phyloP scores from a whole-genome alignment of 305 asterid genomes.

The Plantago rigida region DNA sequence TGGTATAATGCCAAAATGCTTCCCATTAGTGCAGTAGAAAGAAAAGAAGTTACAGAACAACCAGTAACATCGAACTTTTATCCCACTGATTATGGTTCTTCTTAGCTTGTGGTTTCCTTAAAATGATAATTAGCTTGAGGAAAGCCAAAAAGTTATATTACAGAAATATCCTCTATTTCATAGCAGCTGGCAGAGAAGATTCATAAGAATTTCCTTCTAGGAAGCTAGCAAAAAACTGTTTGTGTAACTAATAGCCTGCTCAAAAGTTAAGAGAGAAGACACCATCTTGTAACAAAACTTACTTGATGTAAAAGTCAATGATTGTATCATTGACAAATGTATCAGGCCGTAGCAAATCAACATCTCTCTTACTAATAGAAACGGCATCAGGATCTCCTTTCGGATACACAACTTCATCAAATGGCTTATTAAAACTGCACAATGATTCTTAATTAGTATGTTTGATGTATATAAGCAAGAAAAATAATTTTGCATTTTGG shows the following conservation, averaged over 20 bases:
- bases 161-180: no score
- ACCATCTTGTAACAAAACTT: conserved; percentile 34
- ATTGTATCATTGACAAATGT: conserved; percentile 89
- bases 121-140: no score
- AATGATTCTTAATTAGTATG: conserved; percentile 24
- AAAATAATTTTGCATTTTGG: background rate
- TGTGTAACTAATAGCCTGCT: conserved; percentile 6
- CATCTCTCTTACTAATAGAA: conserved; percentile 75
- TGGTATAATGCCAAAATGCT: conserved; percentile 13
- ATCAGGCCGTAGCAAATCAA: conserved; percentile 76
- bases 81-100: no score
- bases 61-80: background rate
- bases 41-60: conserved; percentile 7
- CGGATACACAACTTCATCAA: conserved; percentile 81
- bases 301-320: conserved; percentile 86
- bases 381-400: conserved; percentile 90
- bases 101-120: no score
- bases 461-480: conserved; percentile 20
- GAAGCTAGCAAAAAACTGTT: background rate
- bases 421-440: conserved; percentile 62
- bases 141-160: no score
- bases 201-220: background rate
- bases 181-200: background rate
- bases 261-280: conserved; percentile 4
- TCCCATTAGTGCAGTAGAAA: conserved; percentile 14